Conservation (phyloP, 495 filamentous ascomycete species). For the Jackrogersella minutella region DNA sequence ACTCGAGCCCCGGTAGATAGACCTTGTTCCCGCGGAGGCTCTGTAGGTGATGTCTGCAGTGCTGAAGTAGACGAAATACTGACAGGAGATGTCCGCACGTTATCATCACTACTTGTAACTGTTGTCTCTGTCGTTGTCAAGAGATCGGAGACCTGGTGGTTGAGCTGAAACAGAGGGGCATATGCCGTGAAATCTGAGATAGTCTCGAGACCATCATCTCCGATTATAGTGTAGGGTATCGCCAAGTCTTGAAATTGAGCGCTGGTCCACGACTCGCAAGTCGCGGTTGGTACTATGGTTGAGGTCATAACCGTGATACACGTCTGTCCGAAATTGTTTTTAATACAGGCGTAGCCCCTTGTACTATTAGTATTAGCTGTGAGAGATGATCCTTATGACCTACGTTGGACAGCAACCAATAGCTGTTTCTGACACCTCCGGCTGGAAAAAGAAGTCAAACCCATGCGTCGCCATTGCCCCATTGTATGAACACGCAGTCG, state of each 20-base stretch:
- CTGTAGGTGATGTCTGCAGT: too few species aligned
- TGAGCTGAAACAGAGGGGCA: constrained; percentile 20
- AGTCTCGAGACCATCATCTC: neutral
- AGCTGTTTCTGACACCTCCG: constrained; percentile 7
- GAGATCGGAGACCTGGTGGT: constrained; percentile 5
- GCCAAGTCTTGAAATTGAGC: constrained; percentile 9
- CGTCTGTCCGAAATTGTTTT: neutral
- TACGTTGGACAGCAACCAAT: constrained; percentile 24
- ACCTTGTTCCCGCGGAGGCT: too few species aligned
- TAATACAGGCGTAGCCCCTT: constrained; percentile 14
- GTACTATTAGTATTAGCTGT: constrained; percentile 1
- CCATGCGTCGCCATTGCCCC: constrained; percentile 1
- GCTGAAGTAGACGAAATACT: too few species aligned
- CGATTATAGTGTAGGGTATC: constrained; percentile 1
- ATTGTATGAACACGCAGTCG: constrained; percentile 18
- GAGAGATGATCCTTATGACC: neutral
- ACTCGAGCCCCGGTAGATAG: too few species aligned
- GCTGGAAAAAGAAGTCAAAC: constrained; percentile 10
- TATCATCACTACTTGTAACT: too few species aligned
- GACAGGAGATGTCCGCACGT: too few species aligned
- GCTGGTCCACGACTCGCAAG: constrained; percentile 13
- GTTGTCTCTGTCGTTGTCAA: neutral
- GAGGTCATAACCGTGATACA: constrained; percentile 6
- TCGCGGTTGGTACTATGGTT: constrained; percentile 7
- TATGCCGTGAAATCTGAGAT: constrained; percentile 3